These are phyloP conservation scores for Mortierella sp. DNA, from an alignment of 371 early-diverging fungal species.

Conservation along the genomic window DNA sequence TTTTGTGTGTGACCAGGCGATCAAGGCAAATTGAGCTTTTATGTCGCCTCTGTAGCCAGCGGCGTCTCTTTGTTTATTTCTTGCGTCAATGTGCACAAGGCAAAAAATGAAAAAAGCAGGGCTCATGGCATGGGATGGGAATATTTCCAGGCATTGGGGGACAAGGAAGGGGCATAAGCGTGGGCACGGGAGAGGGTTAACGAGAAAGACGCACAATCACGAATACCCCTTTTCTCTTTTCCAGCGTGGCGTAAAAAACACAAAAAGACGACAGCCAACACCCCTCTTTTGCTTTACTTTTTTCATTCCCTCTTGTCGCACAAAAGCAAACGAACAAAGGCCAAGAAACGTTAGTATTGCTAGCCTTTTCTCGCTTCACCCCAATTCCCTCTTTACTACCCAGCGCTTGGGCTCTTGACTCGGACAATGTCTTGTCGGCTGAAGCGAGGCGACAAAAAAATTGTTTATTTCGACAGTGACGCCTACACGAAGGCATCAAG, in stretches of 20 bases:
- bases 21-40: neutral
- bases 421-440: no score
- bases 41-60: neutral
- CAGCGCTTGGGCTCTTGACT: no score
- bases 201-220: neutral
- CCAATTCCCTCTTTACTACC: no score
- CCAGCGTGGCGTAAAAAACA: neutral
- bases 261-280: neutral
- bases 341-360: neutral
- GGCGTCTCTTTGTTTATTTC: neutral
- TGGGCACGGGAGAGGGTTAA: neutral
- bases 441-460: no score
- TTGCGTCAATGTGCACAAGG: neutral
- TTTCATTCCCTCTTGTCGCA: neutral
- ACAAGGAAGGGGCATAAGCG: neutral
- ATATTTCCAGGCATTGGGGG: no score
- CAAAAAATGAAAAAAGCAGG: neutral
- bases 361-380: no score
- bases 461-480: no score
- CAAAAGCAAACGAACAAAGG: neutral
- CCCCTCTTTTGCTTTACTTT: neutral
- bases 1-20: neutral
- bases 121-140: no score
- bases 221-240: neutral
- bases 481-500: no score